Base-by-base conservation (phyloP, 1,284 basidiomycete species). In the Puccinia hordei region DNA sequence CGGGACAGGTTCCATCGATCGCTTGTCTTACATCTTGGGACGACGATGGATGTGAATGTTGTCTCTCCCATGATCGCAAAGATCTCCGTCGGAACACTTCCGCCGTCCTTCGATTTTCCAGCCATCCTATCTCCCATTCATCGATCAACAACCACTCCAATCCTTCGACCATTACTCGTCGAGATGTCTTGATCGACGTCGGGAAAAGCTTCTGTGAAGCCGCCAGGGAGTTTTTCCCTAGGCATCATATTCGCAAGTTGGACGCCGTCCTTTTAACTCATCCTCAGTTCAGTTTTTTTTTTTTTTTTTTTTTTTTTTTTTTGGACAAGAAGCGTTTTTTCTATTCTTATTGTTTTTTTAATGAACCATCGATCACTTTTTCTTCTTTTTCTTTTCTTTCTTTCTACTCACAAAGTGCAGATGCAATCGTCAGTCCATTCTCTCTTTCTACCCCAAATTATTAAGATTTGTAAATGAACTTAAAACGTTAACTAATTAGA, bases 191-290 rank as follows among this genome's bases (percentile, higher is more conserved):
- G 17, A 90, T 93, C 84, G 92, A 93, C 86, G 91, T 90, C 80
- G 92, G 92, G 82, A 93, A 92, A 87, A 92, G 89, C 82, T 93
- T 92, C 86, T 90, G 90, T 83, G 88, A 90, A 17, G 89, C 91
- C 71, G 91, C 92, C 2, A 82, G 91, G 61, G 91, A 93, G 84
- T 91, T 90, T 90, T 93, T 93, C 86, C 92, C 92, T 15, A 90
- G 90, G 83, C 90, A 91, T 83, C 89, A 89, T 15, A 86, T 93
- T 73, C 88, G 92, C 81, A 87, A 87, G 82, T 93, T 93, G 82
- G 92, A 93, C 84, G 92, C 91, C 51, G 87, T 93, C 17, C 87
- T 93, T 30, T 89, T 93, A 57, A 93, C 92, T 0, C 92, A 93
- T 85, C 89, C 90, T 15, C 91, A 92, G 91, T 91, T 46, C 6